Evolutionary conservation across 345 rosid species (phyloP).

Genomic region (Anastatica hierochuntica): DNA sequence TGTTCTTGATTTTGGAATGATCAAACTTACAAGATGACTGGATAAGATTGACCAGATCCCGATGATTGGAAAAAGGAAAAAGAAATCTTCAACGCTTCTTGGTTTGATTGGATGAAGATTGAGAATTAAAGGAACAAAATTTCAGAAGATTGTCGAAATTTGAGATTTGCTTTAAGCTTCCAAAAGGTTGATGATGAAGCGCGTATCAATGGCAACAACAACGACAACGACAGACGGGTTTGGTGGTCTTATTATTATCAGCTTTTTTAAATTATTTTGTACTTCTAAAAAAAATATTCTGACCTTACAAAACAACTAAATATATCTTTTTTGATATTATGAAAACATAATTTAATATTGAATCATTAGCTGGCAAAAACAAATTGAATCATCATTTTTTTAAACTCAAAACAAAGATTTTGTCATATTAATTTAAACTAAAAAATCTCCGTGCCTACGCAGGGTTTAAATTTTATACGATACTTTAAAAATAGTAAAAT

Average conservation of each 20-base stretch:
- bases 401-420: no score
- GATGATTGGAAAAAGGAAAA: background rate
- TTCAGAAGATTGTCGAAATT: background rate
- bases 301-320: no score
- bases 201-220: background rate
- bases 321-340: no score
- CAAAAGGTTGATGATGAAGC: background rate
- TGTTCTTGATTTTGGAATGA: background rate
- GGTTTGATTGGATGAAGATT: background rate
- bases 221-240: background rate
- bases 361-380: no score
- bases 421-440: no score
- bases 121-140: background rate
- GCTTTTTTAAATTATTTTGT: no score
- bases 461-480: no score
- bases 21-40: background rate
- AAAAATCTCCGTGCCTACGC: no score
- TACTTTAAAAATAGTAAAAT: no score
- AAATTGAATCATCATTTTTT: no score
- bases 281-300: no score
- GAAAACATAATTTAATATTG: no score
- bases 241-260: background rate
- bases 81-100: background rate
- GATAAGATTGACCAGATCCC: background rate
- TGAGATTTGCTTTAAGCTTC: background rate